A percentile compares a stretch with the other conserved stretches of the same genome.
Conservation (phyloP, 306 rosid species). For the Quercus dentata region DNA sequence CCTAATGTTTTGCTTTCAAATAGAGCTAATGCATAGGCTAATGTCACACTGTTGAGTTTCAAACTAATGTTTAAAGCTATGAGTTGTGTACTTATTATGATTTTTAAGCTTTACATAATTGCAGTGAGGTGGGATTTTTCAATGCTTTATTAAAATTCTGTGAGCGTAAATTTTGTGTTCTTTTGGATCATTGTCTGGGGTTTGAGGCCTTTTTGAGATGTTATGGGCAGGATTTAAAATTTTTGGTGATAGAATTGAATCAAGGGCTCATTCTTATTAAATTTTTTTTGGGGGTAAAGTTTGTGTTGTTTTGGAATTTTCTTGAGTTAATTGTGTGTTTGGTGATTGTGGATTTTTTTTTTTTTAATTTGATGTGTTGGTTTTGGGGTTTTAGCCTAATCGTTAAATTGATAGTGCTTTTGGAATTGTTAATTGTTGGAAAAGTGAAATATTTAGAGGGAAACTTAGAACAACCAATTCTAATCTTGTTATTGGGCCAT, state of each 20-base stretch:
- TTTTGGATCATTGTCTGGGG: neutral
- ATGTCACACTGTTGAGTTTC: neutral
- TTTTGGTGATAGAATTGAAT: conserved; percentile 16
- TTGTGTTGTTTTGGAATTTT: neutral
- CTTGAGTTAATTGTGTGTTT: conserved; percentile 14
- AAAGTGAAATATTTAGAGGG: no score
- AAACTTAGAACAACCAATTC: neutral
- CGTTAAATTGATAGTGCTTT: neutral
- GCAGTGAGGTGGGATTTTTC: conserved; percentile 92
- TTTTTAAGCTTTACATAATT: conserved; percentile 17
- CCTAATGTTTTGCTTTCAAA: neutral
- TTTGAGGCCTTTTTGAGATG: conserved; percentile 6
- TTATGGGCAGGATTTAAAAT: neutral
- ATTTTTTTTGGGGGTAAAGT: neutral
- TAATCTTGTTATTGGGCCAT: neutral
- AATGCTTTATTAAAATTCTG: conserved; percentile 16
- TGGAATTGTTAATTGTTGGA: no score
- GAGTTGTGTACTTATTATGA: neutral
- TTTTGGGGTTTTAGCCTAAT: conserved; percentile 4
- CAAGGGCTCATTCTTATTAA: neutral
- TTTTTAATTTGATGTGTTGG: neutral
- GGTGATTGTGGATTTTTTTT: neutral
- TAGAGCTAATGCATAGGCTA: neutral
- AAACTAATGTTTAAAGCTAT: neutral
- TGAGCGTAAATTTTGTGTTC: neutral